Evolutionary conservation across 768 basidiomycete species (phyloP).

Genomic region (Amanita inopinata): DNA sequence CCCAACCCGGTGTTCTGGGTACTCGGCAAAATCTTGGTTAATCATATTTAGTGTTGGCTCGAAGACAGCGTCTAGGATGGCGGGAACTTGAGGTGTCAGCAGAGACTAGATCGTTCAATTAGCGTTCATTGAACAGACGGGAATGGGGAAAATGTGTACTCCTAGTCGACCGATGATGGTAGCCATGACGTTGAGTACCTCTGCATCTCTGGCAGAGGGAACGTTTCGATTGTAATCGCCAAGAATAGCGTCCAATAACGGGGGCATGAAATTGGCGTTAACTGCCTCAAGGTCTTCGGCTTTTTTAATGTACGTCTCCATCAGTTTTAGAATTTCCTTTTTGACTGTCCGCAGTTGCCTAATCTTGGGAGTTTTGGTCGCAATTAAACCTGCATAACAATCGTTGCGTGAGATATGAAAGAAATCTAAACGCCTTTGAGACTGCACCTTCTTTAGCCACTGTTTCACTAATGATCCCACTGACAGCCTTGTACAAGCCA

Average conservation of each 20-base stretch:
- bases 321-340: conserved; percentile 94
- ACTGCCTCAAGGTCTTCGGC: conserved; percentile 94
- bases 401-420: no score
- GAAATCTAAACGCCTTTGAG: neutral
- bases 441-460: conserved; percentile 71
- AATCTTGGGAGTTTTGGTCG: conserved; percentile 95
- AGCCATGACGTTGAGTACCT: conserved; percentile 95
- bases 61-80: conserved; percentile 94
- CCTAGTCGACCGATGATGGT: conserved; percentile 85
- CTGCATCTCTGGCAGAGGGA: conserved; percentile 87
- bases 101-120: conserved; percentile 41
- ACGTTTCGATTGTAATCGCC: conserved; percentile 96
- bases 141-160: conserved; percentile 43
- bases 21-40: conserved; percentile 98
- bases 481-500: conserved; percentile 94
- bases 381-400: conserved; percentile 82
- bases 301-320: conserved; percentile 96
- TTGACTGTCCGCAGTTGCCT: conserved; percentile 92
- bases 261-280: conserved; percentile 88
- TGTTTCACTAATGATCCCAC: conserved; percentile 90
- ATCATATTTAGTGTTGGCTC: conserved; percentile 98
- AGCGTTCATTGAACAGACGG: conserved; percentile 1
- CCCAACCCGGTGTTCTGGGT: conserved; percentile 92
- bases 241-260: conserved; percentile 92
- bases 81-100: conserved; percentile 87